These are phyloP conservation scores for Silene noctiflora DNA, from an alignment of 179 eudicot genomes.

Conservation along the genomic window DNA sequence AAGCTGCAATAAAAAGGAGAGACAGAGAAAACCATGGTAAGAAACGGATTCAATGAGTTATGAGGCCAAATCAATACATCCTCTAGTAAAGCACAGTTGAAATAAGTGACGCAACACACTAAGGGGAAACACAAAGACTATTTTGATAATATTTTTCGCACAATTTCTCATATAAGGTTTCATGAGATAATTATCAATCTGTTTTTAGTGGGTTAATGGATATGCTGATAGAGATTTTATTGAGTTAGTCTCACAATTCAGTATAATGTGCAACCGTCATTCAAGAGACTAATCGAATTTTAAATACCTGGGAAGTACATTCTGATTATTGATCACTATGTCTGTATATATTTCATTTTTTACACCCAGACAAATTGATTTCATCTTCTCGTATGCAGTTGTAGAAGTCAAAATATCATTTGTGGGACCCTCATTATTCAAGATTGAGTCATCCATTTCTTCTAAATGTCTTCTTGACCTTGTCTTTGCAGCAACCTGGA, in stretches of 20 bases:
- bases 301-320: conserved; percentile 71
- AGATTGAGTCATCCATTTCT: conserved; percentile 64
- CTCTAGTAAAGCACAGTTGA: neutral
- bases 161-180: neutral
- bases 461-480: conserved; percentile 71
- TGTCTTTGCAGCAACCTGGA: conserved; percentile 82
- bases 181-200: neutral
- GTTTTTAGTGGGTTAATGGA: neutral
- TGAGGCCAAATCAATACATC: conserved; percentile 3
- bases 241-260: neutral
- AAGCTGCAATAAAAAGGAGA: conserved; percentile 42
- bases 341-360: conserved; percentile 72
- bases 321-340: conserved; percentile 61
- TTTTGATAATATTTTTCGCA: neutral
- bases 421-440: conserved; percentile 42
- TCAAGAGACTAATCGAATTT: neutral
- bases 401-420: conserved; percentile 46
- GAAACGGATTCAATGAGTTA: conserved; percentile 3
- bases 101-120: neutral
- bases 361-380: conserved; percentile 56
- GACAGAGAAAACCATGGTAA: conserved; percentile 10
- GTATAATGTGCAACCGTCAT: neutral
- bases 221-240: neutral
- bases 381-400: conserved; percentile 77
- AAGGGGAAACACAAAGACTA: neutral